Conservation (phyloP, 306 rosid species). For the Dalbergia cultrata region DNA sequence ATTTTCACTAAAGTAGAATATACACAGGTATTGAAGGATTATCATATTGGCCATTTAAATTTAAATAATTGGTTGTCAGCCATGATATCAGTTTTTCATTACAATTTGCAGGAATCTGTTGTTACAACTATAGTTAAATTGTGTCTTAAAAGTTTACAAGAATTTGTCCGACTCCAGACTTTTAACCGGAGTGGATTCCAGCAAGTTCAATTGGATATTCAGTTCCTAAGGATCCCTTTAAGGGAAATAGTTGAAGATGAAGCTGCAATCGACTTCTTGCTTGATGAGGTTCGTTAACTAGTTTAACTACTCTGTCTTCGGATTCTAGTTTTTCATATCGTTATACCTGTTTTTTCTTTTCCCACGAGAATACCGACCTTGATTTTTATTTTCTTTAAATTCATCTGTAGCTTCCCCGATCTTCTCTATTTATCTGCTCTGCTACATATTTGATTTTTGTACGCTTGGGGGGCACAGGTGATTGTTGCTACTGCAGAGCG, state of each 20-base stretch:
- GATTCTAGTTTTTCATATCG: conserved; percentile 31
- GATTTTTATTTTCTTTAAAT: neutral
- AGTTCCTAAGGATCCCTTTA: conserved; percentile 76
- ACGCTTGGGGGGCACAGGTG: conserved; percentile 62
- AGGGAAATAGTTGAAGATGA: conserved; percentile 90
- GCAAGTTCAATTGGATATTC: conserved; percentile 95
- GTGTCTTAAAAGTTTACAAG: conserved; percentile 91
- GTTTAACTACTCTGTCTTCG: conserved; percentile 9
- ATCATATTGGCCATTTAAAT: conserved; percentile 41
- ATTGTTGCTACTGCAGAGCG: conserved; percentile 92
- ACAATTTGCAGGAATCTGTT: conserved; percentile 80
- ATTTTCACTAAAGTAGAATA: conserved; percentile 91
- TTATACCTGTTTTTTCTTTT: neutral
- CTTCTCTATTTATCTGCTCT: conserved; percentile 15
- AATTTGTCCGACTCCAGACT: conserved; percentile 85
- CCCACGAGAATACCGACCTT: neutral
- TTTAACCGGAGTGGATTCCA: conserved; percentile 96
- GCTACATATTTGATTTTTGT: conserved; percentile 17
- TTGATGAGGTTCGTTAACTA: conserved; percentile 75
- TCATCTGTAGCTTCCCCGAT: neutral
- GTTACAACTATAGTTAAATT: conserved; percentile 82
- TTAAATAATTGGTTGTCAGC: conserved; percentile 22
- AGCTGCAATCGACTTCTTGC: conserved; percentile 88
- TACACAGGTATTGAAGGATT: conserved; percentile 75
- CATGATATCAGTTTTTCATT: conserved; percentile 44